Evolutionary conservation across 2,329 filamentous ascomycete genomes (phyloP), one percentile per base, ranked within the genome.

Genomic region (Pseudogymnoascus sp.): DNA sequence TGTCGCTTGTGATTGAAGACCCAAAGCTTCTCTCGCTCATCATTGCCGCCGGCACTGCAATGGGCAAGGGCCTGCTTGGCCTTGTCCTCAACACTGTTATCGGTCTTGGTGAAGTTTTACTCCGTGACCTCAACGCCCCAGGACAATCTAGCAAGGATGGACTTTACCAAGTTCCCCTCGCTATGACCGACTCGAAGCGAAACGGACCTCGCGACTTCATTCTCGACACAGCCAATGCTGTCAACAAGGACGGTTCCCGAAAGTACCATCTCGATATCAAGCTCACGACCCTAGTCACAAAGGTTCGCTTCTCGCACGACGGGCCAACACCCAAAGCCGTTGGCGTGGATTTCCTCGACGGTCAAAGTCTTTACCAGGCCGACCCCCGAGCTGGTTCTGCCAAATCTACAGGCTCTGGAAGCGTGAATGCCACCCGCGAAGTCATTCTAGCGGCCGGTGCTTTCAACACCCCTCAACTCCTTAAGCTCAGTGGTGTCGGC

Each of bases 401-500:
- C 5, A 59, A 60, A 5, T 59, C 63, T 33, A 65, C 63, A 11
- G 70, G 70, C 8, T 58, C 62, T 25, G 66, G 76, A 25, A 67
- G 66, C 1, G 74, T 71, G 25, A 64, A 67, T 22, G 78, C 75
- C 18, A 70, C 69, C 0, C 70, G 71, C 22, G 78, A 82, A 65
- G 76, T 82, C 30, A 79, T 82, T 62, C 62, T 82, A 5, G 72
- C 78, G 2, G 79, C 75, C 28, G 79, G 80, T 25, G 68, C 77
- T 9, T 77, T 77, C 69, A 78, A 78, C 67, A 76, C 75, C 1
- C 78, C 78, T 6, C 73, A 78, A 60, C 70, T 80, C 60, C 74
- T 80, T 14, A 77, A 79, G 69, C 72, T 78, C 11, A 77, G 74
- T 33, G 78, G 78, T 20, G 69, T 80, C 58, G 78, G 78, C 1